These are phyloP conservation scores for Pseudogymnoascus sp. DNA, from an alignment of 2,329 filamentous ascomycete genomes.

Conservation along the genomic window DNA sequence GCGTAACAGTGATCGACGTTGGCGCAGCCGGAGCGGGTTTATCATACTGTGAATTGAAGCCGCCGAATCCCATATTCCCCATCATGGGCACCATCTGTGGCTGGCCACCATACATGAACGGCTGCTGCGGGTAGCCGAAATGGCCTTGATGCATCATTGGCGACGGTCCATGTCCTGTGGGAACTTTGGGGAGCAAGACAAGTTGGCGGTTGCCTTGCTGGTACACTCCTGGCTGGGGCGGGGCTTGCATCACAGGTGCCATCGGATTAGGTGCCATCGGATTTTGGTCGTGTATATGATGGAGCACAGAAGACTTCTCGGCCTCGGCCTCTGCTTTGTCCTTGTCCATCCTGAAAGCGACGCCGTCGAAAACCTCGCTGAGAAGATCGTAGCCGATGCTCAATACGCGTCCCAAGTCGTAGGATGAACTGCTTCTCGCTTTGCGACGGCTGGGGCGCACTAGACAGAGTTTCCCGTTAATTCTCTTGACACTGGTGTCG, in stretches of 20 bases:
- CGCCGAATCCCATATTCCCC: background rate
- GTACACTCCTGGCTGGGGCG: conserved; percentile 4
- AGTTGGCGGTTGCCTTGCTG: conserved; percentile 2
- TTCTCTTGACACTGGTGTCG: conserved; percentile 2
- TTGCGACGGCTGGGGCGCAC: background rate
- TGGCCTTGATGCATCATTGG: background rate
- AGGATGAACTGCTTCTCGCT: background rate
- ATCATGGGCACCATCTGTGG: conserved; percentile 1
- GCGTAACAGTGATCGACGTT: background rate
- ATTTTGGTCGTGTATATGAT: background rate
- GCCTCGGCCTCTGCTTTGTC: background rate
- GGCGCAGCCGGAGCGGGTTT: background rate
- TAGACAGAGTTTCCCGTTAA: conserved; percentile 7
- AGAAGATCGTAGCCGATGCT: conserved; percentile 2
- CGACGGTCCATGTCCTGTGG: background rate
- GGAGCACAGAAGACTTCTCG: background rate
- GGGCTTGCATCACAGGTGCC: background rate
- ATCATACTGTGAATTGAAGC: conserved; percentile 7
- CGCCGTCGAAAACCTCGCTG: background rate
- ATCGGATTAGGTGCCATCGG: background rate
- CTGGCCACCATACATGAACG: background rate
- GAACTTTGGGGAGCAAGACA: conserved; percentile 5
- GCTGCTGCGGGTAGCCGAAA: background rate
- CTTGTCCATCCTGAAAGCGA: background rate
- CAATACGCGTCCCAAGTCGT: background rate